Evolutionary conservation across 768 basidiomycete species (phyloP).

Genomic region (Kockovaella imperatae): DNA sequence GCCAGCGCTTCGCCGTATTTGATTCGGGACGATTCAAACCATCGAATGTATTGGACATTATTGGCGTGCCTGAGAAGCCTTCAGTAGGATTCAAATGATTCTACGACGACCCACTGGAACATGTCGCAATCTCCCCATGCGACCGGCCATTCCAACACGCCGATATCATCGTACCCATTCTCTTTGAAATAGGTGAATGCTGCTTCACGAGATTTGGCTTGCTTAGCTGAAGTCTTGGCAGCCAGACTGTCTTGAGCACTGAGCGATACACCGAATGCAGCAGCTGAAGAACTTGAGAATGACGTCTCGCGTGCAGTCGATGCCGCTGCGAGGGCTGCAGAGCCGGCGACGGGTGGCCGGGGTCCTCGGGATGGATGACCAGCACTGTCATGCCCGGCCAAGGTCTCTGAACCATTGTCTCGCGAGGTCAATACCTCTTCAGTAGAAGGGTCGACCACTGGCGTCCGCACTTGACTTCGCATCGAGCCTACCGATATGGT

Average conservation of each 20-base stretch:
- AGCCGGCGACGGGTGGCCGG: too few species aligned
- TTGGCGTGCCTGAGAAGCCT: slow-evolving; percentile 29
- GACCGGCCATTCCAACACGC: slow-evolving; percentile 29
- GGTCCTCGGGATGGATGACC: too few species aligned
- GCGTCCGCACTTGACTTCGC: too few species aligned
- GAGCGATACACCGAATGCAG: background rate
- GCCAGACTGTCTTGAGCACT: slow-evolving; percentile 1
- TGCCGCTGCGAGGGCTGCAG: too few species aligned
- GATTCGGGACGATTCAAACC: slow-evolving; percentile 34
- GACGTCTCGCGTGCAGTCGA: too few species aligned
- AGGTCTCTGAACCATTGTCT: too few species aligned
- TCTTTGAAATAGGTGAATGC: slow-evolving; percentile 17
- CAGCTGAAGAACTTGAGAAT: too few species aligned
- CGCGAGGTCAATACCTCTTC: too few species aligned
- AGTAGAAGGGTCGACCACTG: too few species aligned
- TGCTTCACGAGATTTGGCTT: background rate
- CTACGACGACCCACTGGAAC: slow-evolving; percentile 27
- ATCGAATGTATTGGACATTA: slow-evolving; percentile 31
- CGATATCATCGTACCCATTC: slow-evolving; percentile 20
- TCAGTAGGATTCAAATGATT: background rate
- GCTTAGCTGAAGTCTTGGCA: background rate
- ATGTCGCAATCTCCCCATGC: slow-evolving; percentile 40
- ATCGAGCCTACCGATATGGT: too few species aligned
- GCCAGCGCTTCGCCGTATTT: slow-evolving; percentile 20
- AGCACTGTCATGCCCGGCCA: too few species aligned